A percentile compares a stretch with the other conserved stretches of the same genome.
phyloP scores from a whole-genome alignment of 306 rosid genomes.

The Cucurbita maxima region DNA sequence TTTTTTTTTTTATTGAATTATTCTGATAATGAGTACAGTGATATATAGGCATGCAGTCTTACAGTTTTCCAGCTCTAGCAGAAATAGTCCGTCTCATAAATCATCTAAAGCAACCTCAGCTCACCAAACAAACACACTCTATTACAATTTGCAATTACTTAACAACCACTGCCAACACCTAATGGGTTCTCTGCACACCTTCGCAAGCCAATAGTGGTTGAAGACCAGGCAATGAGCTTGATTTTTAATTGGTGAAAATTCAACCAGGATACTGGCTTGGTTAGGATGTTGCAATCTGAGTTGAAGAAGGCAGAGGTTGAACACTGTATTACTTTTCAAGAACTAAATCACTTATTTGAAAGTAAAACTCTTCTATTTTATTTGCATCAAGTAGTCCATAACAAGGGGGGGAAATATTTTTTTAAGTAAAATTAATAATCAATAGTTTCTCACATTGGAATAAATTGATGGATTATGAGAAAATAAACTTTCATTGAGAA shows the following conservation, averaged over 20 bases:
- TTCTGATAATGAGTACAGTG: not conserved
- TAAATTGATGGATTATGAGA: not conserved
- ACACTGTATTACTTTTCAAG: not conserved
- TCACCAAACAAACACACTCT: not conserved
- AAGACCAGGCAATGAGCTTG: not conserved
- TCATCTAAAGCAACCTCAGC: not conserved
- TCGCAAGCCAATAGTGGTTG: not conserved
- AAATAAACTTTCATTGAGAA: not conserved
- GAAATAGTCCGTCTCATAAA: not conserved
- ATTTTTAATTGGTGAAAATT: not conserved
- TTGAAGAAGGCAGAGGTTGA: not conserved
- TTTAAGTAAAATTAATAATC: not conserved
- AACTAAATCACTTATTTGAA: not conserved
- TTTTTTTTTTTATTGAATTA: not conserved
- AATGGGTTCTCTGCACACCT: not conserved
- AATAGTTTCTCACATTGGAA: not conserved
- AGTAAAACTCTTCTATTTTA: not conserved
- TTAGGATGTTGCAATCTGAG: not conserved
- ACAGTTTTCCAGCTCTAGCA: not conserved
- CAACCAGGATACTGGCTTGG: not conserved
- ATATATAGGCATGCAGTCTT: not conserved
- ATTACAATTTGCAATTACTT: not conserved
- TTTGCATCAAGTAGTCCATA: not conserved
- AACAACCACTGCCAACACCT: not conserved
- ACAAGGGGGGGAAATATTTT: not conserved